Percentiles rank a stretch among this genome's conserved stretches.
Evolutionary conservation across 2,329 filamentous ascomycete species (phyloP).

Genomic region (Hymenoscyphus fructigenus): DNA sequence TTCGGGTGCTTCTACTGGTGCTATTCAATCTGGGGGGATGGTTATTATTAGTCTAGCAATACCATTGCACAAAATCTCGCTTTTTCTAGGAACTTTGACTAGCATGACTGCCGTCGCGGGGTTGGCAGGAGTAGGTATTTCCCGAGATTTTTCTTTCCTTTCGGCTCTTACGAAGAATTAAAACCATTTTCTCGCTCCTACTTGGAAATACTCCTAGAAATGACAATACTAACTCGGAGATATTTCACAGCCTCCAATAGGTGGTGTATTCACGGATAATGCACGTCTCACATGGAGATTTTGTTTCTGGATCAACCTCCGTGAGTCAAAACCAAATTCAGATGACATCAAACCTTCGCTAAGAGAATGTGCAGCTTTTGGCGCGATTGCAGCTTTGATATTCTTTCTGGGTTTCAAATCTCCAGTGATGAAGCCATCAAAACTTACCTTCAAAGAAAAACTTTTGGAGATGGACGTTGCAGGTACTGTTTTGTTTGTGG

Average conservation of each 20-base stretch:
- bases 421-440: constrained; percentile 30
- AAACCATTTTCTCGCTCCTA: too few relatives aligned
- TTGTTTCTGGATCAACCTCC: constrained; percentile 23
- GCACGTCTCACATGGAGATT: constrained; percentile 19
- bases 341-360: not conserved
- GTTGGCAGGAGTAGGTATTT: constrained; percentile 21
- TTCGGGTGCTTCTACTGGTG: constrained; percentile 30
- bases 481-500: constrained; percentile 45
- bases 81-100: constrained; percentile 9
- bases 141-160: too few relatives aligned
- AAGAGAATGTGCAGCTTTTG: not conserved
- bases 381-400: constrained; percentile 33
- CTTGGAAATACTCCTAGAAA: too few relatives aligned
- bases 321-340: constrained; percentile 36
- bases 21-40: constrained; percentile 39
- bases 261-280: constrained; percentile 35
- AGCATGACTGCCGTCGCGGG: constrained; percentile 20
- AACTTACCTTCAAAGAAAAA: constrained; percentile 42
- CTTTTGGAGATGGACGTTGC: constrained; percentile 45
- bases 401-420: constrained; percentile 41
- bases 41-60: constrained; percentile 33
- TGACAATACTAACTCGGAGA: too few relatives aligned
- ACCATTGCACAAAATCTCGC: constrained; percentile 10
- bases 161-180: too few relatives aligned
- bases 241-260: constrained; percentile 29